These are phyloP conservation scores for Camellia granthamiana DNA, from an alignment of 148 eudicot genomes.

Conservation along the genomic window DNA sequence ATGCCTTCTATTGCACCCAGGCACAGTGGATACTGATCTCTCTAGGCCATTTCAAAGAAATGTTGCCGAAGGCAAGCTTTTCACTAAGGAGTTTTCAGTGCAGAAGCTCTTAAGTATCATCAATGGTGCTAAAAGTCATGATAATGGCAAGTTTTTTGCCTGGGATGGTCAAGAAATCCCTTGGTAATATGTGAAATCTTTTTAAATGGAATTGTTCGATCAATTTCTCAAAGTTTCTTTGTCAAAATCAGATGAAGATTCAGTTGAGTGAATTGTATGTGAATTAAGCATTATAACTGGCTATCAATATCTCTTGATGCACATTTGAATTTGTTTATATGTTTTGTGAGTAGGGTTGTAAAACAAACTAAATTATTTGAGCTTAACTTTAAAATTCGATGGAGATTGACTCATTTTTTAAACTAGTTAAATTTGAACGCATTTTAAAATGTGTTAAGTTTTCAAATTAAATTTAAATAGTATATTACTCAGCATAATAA, in stretches of 20 bases:
- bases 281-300: no score
- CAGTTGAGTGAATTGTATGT: not conserved
- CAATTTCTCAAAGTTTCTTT: not conserved
- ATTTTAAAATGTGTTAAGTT: no score
- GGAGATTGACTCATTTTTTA: no score
- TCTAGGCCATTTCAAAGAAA: constrained; percentile 87
- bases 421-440: no score
- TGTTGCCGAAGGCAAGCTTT: constrained; percentile 77
- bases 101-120: constrained; percentile 76
- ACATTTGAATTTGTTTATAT: not conserved
- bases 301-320: no score
- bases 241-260: not conserved
- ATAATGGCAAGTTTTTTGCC: constrained; percentile 91
- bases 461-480: no score
- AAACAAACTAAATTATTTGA: no score
- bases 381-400: no score
- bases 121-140: constrained; percentile 52
- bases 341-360: not conserved
- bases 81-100: constrained; percentile 80
- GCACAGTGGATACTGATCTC: constrained; percentile 92
- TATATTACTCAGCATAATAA: no score
- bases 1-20: constrained; percentile 86
- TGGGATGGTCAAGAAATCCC: constrained; percentile 98
- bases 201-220: not conserved
- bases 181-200: constrained; percentile 43